A percentile compares a stretch with the other conserved stretches of the same genome.
Evolutionary conservation across 805 yeast species (phyloP).

Genomic region (Ogataea populi-albae): DNA sequence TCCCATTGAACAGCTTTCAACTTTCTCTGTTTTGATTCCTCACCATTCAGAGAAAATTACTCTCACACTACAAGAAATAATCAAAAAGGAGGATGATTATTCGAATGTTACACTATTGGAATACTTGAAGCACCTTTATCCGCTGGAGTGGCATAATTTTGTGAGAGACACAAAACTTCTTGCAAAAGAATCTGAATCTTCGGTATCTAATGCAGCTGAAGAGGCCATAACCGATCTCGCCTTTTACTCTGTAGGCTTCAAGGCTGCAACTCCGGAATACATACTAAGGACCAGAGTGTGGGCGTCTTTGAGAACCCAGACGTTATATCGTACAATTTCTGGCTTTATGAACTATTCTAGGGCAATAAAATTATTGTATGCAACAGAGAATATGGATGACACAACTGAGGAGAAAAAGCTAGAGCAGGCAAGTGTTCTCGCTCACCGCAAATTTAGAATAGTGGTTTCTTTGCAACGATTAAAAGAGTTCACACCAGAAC

Average conservation of each 20-base stretch:
- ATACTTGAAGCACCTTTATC: constrained; percentile 54
- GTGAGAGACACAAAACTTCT: constrained; percentile 54
- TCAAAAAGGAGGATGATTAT: constrained; percentile 65
- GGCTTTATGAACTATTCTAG: constrained; percentile 78
- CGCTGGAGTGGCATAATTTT: constrained; percentile 55
- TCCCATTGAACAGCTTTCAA: constrained; percentile 68
- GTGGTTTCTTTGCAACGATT: constrained; percentile 66
- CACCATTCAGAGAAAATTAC: constrained; percentile 84
- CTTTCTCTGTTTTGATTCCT: constrained; percentile 81
- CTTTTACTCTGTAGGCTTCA: constrained; percentile 67
- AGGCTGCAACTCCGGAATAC: constrained; percentile 59
- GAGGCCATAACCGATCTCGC: constrained; percentile 52
- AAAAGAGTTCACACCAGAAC: constrained; percentile 51
- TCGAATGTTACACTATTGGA: constrained; percentile 55
- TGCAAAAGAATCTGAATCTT: constrained; percentile 41
- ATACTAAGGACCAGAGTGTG: constrained; percentile 73
- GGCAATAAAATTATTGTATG: constrained; percentile 66
- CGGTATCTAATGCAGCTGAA: constrained; percentile 12
- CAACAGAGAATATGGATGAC: constrained; percentile 45
- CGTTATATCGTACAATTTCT: constrained; percentile 74
- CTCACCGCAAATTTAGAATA: constrained; percentile 60
- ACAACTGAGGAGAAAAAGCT: constrained; percentile 36
- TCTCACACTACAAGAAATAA: constrained; percentile 72
- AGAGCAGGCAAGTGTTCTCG: constrained; percentile 51
- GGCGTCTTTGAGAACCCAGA: constrained; percentile 83